Base-by-base conservation (phyloP, 768 basidiomycete species). In the Pluteus cervinus region DNA sequence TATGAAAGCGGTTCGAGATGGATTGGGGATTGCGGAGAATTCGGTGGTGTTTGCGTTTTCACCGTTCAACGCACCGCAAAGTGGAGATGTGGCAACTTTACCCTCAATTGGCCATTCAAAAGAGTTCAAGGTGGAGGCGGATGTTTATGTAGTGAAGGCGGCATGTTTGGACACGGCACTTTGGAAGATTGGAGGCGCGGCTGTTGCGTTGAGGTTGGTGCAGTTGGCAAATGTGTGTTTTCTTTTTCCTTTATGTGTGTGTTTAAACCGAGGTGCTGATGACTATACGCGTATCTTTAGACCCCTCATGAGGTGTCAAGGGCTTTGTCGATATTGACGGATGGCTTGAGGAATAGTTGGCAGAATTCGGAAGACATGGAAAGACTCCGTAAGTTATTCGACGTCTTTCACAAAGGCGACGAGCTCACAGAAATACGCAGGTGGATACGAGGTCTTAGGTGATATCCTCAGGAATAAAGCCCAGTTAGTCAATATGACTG, bases 361-460 rank as follows among this genome's bases (percentile, higher is more conserved):
- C 77, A 87, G 50, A 90, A 89, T 50, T 92, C 87, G 24, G 92
- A 93, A 53, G 93, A 96, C 48, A 90, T 93, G 82, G 92, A 94
- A 53, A 69, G 82, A 23, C 61, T 91, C 37, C 78, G 90, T 91
- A 48, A 50, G 26, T 36, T 11, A 21, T 3, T n/a, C 26, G 9
- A n/a, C 29, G 10, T 30, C 28, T 11, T n/a, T 12, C 22, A 5
- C 33, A 4, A 24, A 28, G 30, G 2, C 25, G 24, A 14, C 35
- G 4, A n/a, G n/a, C 34, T 41, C 16, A 33, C 36, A 33, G 7
- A 44, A n/a, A 16, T 17, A 14, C 17, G 11, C 40, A 91, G 89
- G 81, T 37, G 92, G 90, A 7, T 97, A 93, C 49, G 92, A 94
- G 37, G 79, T 90, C 24, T 68, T 97, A 3, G 78, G 79, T 0